These are phyloP conservation scores for Botrytis hyacinthi DNA, from an alignment of 2,329 filamentous ascomycete species.

Conservation along the genomic window DNA sequence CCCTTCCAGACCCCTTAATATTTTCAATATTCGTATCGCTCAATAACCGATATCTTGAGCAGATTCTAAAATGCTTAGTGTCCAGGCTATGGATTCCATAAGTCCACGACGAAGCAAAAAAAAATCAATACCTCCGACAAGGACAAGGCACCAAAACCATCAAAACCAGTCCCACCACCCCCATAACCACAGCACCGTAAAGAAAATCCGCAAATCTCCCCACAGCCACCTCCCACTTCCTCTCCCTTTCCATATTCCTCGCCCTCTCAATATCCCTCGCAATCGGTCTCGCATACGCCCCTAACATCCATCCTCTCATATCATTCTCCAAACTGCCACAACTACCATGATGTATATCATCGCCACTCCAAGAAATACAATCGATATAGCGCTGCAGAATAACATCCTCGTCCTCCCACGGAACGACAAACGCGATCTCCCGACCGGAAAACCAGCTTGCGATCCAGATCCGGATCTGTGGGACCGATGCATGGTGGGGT, in stretches of 20 bases:
- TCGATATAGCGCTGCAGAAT: background rate
- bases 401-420: background rate
- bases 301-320: background rate
- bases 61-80: background rate
- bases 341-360: background rate
- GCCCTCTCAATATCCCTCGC: constrained; percentile 8
- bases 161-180: background rate
- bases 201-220: background rate
- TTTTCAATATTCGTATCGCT: background rate
- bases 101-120: background rate
- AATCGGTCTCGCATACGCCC: background rate
- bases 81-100: background rate
- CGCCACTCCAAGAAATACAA: background rate
- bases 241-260: background rate
- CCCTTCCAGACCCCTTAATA: background rate
- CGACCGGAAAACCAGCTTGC: constrained; percentile 3
- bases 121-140: background rate
- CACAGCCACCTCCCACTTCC: background rate
- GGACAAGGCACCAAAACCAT: background rate
- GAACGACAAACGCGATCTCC: background rate
- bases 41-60: background rate
- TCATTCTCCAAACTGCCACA: background rate
- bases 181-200: background rate
- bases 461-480: background rate
- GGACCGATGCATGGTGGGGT: no score